Percentiles rank a stretch among this genome's conserved stretches.
Conservation (phyloP, 2,329 filamentous ascomycete species). For the Ophiostoma piceae region DNA sequence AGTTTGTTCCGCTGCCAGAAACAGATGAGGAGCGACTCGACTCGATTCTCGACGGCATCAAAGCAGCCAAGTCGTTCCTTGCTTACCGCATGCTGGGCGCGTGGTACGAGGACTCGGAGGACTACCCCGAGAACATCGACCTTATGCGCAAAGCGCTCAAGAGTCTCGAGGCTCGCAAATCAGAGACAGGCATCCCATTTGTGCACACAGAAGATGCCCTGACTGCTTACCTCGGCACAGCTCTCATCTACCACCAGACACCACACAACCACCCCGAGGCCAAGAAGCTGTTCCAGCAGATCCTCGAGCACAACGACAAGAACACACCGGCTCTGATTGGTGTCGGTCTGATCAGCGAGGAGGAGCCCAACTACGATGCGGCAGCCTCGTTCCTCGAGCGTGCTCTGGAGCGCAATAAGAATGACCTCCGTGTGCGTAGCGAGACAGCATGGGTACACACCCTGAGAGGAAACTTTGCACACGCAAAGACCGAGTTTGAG, state of each 20-base stretch:
- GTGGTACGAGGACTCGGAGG: conserved; percentile 78
- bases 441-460: conserved; percentile 93
- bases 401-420: conserved; percentile 65
- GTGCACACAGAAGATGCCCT: conserved; percentile 67
- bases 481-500: conserved; percentile 65
- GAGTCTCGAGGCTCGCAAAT: conserved; percentile 54
- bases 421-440: conserved; percentile 72
- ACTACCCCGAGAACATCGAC: conserved; percentile 76
- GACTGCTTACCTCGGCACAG: conserved; percentile 74
- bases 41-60: conserved; percentile 71
- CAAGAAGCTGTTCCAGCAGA: conserved; percentile 74
- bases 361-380: conserved; percentile 80
- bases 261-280: conserved; percentile 87
- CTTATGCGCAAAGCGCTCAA: conserved; percentile 68
- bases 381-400: conserved; percentile 76
- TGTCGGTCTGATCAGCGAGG: conserved; percentile 84
- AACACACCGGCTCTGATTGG: conserved; percentile 82
- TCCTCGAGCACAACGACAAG: conserved; percentile 67
- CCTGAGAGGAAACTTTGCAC: conserved; percentile 67
- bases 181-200: conserved; percentile 64
- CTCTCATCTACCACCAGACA: conserved; percentile 82
- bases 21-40: conserved; percentile 73
- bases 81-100: conserved; percentile 78
- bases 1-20: conserved; percentile 45
- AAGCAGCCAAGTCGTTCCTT: conserved; percentile 64